Evolutionary conservation across 2,329 filamentous ascomycete genomes (phyloP), one percentile per base, ranked within the genome.

Genomic region (Pseudocercospora eumusae): DNA sequence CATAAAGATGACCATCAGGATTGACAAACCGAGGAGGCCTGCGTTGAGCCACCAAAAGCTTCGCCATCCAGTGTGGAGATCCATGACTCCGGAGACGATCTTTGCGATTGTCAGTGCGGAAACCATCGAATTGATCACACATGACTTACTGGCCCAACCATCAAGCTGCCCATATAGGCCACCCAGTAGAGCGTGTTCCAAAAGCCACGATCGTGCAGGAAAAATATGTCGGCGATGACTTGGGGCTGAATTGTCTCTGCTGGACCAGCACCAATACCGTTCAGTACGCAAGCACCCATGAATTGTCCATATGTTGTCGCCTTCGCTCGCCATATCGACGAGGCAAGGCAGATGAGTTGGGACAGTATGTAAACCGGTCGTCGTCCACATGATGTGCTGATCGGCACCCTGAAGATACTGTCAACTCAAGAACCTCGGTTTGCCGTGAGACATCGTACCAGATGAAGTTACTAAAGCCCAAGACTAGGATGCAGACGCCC

Each of bases 1-100:
- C 68, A 84, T 76, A 69, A 87, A 57, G 27, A 87, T 71, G 33
- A 82, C 78, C 69, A 84, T 76, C 4, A 86, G 28, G 21, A 83
- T 74, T 0, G 80, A 80, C 3, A 83, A 68, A 1, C 75, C 81
- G 2, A 86, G 73, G 1, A 88, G 56, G 1, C 71, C 86, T 1
- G 84, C 82, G 65, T 88, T 87, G 64, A 88, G 77, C 86, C 86
- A 88, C 83, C 85, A 88, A 72, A 88, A 88, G 68, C 77, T 85
- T 25, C 84, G 77, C 83, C 84, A 87, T 53, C 85, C 85, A 3
- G 82, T 71, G 36, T 83, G 79, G 47, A 83, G 76, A 1, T 84
- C 80, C 85, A 89, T 88, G 0, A 83, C 75, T 1, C 86, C 86
- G 0, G 84, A 78, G 53, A 87, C 79, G 61, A 87, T 87, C 62